Conservation (phyloP, 1,284 basidiomycete species). For the Pterulicium gracile region DNA sequence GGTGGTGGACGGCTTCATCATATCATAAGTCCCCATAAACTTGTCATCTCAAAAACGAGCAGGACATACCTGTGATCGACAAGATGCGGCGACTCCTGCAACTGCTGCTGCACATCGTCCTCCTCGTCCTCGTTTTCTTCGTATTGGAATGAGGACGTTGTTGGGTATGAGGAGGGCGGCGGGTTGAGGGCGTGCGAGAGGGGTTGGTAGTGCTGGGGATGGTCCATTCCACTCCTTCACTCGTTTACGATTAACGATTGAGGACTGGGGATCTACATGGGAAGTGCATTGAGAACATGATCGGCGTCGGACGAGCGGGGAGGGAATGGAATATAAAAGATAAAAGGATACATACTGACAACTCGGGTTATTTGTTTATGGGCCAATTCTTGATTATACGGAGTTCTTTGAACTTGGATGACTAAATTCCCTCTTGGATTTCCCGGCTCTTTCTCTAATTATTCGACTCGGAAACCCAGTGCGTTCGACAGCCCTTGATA, state of each 20-base stretch:
- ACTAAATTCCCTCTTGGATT: too few species aligned
- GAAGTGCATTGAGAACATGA: neutral
- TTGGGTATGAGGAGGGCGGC: slow-evolving; percentile 25
- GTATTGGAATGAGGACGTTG: slow-evolving; percentile 29
- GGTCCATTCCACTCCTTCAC: slow-evolving; percentile 38
- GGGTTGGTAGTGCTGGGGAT: slow-evolving; percentile 68
- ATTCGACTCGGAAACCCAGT: too few species aligned
- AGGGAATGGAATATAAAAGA: neutral
- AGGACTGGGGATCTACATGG: too few species aligned
- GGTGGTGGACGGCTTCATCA: too few species aligned
- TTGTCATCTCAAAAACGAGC: neutral
- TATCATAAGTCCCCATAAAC: slow-evolving; percentile 6
- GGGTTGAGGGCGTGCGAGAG: slow-evolving; percentile 67
- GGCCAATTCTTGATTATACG: neutral
- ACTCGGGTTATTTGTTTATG: neutral
- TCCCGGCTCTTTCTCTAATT: too few species aligned
- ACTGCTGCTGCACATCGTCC: slow-evolving; percentile 56
- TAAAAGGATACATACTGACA: neutral
- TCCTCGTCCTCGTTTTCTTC: slow-evolving; percentile 60
- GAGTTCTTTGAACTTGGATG: too few species aligned
- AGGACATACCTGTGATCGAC: slow-evolving; percentile 10
- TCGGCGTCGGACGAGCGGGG: neutral
- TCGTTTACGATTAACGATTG: too few species aligned
- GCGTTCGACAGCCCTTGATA: too few species aligned
- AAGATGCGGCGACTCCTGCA: slow-evolving; percentile 25